Evolutionary conservation across 331 rosid genomes (phyloP).

Genomic region (Spiraea crenata): DNA sequence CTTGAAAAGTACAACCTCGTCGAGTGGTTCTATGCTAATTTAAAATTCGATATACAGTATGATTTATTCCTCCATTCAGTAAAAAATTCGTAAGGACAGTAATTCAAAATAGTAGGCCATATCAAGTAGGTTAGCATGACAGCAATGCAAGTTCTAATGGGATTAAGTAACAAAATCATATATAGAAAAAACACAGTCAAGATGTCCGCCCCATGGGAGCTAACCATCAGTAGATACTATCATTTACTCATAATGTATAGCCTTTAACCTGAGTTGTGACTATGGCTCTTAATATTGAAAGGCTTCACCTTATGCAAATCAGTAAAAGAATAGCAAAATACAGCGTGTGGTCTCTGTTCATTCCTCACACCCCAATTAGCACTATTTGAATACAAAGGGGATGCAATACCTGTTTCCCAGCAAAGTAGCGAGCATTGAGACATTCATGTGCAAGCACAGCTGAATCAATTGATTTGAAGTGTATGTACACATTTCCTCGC

Average conservation of each 20-base stretch:
- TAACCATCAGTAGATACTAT: too few species aligned
- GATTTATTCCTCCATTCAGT: background rate
- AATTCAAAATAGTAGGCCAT: background rate
- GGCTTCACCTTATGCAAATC: too few species aligned
- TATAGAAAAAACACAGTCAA: too few species aligned
- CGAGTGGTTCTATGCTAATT: background rate
- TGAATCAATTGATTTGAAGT: constrained; percentile 71
- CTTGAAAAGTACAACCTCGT: too few species aligned
- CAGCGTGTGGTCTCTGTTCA: background rate
- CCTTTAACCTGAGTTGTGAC: too few species aligned
- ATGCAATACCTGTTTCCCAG: constrained; percentile 75
- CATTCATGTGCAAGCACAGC: constrained; percentile 65
- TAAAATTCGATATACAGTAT: too few species aligned
- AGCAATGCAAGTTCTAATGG: background rate
- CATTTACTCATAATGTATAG: too few species aligned
- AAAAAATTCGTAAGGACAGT: background rate
- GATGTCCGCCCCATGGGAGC: too few species aligned
- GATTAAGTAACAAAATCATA: too few species aligned
- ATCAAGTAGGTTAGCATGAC: background rate
- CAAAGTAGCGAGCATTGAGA: constrained; percentile 75
- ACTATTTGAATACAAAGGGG: background rate
- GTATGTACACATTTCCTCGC: constrained; percentile 90
- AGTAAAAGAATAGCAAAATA: too few species aligned
- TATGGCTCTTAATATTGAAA: too few species aligned
- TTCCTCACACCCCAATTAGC: constrained; percentile 1